Conservation (phyloP, 805 yeast genomes). For the Ogataea methanolica region DNA sequence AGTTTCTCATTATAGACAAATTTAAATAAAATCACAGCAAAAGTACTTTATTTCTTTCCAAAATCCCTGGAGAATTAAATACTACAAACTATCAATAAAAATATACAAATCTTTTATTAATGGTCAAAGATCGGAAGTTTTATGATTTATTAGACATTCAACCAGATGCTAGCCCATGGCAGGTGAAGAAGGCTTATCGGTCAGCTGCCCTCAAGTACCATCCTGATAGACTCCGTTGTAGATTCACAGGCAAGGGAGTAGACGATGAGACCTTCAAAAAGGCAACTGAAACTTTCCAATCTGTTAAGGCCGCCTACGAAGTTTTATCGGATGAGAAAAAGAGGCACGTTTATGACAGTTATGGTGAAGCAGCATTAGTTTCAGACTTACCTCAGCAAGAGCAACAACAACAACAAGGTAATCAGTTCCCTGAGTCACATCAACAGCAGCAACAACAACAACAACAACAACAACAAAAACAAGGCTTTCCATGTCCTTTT, state of each 20-base stretch:
- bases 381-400: background rate
- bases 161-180: constrained; percentile 57
- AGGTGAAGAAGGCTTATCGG: constrained; percentile 79
- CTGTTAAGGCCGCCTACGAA: constrained; percentile 64
- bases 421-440: background rate
- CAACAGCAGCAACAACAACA: background rate
- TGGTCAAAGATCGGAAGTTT: constrained; percentile 68
- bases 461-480: too few relatives aligned
- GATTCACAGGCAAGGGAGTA: constrained; percentile 29
- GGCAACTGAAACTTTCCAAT: constrained; percentile 53
- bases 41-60: too few relatives aligned
- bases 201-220: constrained; percentile 76
- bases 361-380: constrained; percentile 44
- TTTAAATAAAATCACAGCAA: too few relatives aligned
- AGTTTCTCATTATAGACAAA: too few relatives aligned
- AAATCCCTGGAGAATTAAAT: too few relatives aligned
- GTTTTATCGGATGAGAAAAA: constrained; percentile 43
- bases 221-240: constrained; percentile 71
- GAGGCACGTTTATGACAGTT: constrained; percentile 47
- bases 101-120: constrained; percentile 17
- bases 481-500: too few relatives aligned
- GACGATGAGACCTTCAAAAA: constrained; percentile 29
- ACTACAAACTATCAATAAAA: too few relatives aligned
- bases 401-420: background rate
- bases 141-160: constrained; percentile 71